These are phyloP conservation scores for Tricholoma sp. DNA, from an alignment of 768 basidiomycete genomes.

Conservation along the genomic window DNA sequence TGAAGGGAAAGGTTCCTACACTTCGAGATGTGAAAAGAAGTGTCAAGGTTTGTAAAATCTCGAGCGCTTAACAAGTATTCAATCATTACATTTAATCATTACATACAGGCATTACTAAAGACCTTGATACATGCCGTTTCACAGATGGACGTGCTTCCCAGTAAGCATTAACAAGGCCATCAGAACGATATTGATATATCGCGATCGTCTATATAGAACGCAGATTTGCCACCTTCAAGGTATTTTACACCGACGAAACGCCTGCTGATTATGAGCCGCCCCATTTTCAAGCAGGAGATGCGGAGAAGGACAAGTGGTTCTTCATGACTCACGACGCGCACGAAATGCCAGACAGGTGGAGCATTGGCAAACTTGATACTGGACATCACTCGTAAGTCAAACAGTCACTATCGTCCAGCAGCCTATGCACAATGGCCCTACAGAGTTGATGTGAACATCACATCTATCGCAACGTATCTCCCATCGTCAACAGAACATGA, in stretches of 20 bases:
- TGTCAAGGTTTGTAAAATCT: slow-evolving; percentile 50
- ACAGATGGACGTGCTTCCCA: slow-evolving; percentile 75
- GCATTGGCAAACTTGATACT: slow-evolving; percentile 61
- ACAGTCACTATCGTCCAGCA: background rate
- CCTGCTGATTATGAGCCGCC: slow-evolving; percentile 85
- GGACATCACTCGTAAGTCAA: slow-evolving; percentile 65
- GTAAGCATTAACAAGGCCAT: slow-evolving; percentile 35
- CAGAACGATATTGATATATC: background rate
- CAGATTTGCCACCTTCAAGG: slow-evolving; percentile 84
- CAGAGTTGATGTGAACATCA: slow-evolving; percentile 67
- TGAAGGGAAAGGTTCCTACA: slow-evolving; percentile 61
- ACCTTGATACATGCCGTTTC: slow-evolving; percentile 74
- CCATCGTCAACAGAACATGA: slow-evolving; percentile 61
- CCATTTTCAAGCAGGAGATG: slow-evolving; percentile 68
- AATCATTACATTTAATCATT: background rate
- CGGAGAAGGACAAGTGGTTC: slow-evolving; percentile 69
- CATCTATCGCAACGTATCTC: slow-evolving; percentile 70
- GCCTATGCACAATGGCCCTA: background rate
- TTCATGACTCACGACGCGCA: slow-evolving; percentile 72
- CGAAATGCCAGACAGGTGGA: slow-evolving; percentile 73
- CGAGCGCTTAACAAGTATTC: background rate
- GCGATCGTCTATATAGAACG: slow-evolving; percentile 45
- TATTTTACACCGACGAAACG: slow-evolving; percentile 77
- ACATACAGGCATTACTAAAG: slow-evolving; percentile 61
- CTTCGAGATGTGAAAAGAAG: slow-evolving; percentile 78